These are phyloP conservation scores for Microdochium nivale DNA, from an alignment of 2,329 filamentous ascomycete genomes.

Conservation along the genomic window DNA sequence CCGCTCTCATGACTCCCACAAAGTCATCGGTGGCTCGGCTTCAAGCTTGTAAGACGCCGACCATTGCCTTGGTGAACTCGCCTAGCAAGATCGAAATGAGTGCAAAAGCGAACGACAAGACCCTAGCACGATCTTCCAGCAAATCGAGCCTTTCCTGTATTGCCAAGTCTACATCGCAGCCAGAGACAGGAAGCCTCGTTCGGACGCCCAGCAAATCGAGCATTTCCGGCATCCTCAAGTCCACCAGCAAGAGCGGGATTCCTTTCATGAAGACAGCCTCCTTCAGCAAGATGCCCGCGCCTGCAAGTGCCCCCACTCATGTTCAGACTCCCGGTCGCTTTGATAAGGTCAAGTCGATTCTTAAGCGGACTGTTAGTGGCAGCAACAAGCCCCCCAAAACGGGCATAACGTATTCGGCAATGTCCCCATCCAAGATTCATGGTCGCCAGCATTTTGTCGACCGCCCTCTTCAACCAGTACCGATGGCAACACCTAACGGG, in stretches of 20 bases:
- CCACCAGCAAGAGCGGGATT: constrained; percentile 10
- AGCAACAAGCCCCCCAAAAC: constrained; percentile 27
- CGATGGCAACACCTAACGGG: constrained; percentile 58
- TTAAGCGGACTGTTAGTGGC: constrained; percentile 32
- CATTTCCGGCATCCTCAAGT: constrained; percentile 19
- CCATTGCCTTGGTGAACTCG: constrained; percentile 44
- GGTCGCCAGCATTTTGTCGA: constrained; percentile 30
- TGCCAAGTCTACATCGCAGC: constrained; percentile 32
- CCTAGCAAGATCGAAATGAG: constrained; percentile 37
- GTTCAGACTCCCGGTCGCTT: constrained; percentile 41
- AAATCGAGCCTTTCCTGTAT: constrained; percentile 30
- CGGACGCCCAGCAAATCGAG: constrained; percentile 31
- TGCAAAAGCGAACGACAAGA: constrained; percentile 6
- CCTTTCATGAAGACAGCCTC: constrained; percentile 3
- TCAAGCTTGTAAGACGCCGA: constrained; percentile 44
- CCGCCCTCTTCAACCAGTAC: constrained; percentile 41
- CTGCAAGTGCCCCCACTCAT: constrained; percentile 21
- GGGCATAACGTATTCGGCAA: constrained; percentile 36
- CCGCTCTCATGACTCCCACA: constrained; percentile 66
- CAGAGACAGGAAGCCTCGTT: constrained; percentile 17
- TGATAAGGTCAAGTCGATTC: constrained; percentile 50
- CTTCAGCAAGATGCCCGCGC: constrained; percentile 31
- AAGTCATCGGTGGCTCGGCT: constrained; percentile 62
- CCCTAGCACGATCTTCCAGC: constrained; percentile 32
- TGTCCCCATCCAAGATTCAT: constrained; percentile 35